A percentile compares a stretch with the other conserved stretches of the same genome.
These are phyloP conservation scores for Colletotrichum nymphaeae DNA, from an alignment of 2,329 filamentous ascomycete genomes.

Conservation along the genomic window DNA sequence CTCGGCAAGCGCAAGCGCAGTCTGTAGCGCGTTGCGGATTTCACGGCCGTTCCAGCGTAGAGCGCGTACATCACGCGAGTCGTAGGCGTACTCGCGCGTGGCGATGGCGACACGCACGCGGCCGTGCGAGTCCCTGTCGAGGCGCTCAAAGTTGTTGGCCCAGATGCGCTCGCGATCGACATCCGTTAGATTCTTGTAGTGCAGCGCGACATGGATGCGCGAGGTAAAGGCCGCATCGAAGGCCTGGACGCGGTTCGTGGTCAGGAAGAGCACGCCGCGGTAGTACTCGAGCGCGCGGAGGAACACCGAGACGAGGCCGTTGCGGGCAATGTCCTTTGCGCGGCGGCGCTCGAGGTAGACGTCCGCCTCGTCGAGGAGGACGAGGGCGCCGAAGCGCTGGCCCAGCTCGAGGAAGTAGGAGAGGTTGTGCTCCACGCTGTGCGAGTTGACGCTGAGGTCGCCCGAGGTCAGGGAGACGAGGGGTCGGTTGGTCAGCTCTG, in stretches of 20 bases:
- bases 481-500: conserved; percentile 61
- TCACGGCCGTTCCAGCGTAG: conserved; percentile 42
- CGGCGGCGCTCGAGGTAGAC: conserved; percentile 67
- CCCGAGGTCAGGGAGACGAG: conserved; percentile 63
- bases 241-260: conserved; percentile 58
- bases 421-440: conserved; percentile 54
- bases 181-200: conserved; percentile 44
- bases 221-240: conserved; percentile 49
- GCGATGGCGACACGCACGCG: conserved; percentile 39
- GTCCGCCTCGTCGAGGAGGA: conserved; percentile 70
- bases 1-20: conserved; percentile 45
- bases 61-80: conserved; percentile 33
- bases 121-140: conserved; percentile 39
- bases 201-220: conserved; percentile 44
- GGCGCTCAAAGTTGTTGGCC: conserved; percentile 43
- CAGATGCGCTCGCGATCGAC: conserved; percentile 43
- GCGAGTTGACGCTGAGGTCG: conserved; percentile 55
- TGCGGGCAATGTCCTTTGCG: conserved; percentile 55
- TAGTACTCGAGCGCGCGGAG: conserved; percentile 64
- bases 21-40: conserved; percentile 51
- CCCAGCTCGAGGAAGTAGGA: conserved; percentile 61
- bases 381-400: conserved; percentile 61
- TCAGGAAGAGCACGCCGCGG: conserved; percentile 61
- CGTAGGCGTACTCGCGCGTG: conserved; percentile 40
- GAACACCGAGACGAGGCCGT: conserved; percentile 61